Conservation (phyloP, 1,284 basidiomycete genomes). For the Leccinum solheimii region DNA sequence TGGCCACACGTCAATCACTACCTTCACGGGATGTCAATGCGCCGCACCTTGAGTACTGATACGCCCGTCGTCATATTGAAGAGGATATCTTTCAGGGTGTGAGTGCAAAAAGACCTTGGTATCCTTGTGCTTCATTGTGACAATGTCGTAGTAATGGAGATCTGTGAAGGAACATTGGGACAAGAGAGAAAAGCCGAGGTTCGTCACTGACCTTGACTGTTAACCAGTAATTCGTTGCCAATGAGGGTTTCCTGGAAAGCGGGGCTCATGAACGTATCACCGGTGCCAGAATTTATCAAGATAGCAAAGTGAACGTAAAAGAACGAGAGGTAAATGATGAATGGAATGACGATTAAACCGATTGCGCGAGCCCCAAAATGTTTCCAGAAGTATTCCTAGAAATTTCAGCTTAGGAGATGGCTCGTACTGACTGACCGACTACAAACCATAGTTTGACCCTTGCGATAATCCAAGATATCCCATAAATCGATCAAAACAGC, state of each 20-base stretch:
- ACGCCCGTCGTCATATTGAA: conserved; percentile 95
- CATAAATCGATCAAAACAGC: conserved; percentile 95
- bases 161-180: conserved; percentile 50
- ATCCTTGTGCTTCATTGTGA: conserved; percentile 89
- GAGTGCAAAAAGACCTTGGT: conserved; percentile 95
- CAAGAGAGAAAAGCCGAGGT: not conserved
- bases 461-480: conserved; percentile 89
- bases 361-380: conserved; percentile 88
- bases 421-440: not conserved
- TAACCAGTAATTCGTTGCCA: conserved; percentile 90
- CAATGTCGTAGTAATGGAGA: conserved; percentile 88
- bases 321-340: conserved; percentile 91
- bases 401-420: conserved; percentile 5
- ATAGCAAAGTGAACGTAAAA: conserved; percentile 97
- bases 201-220: conserved; percentile 73
- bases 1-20: conserved; percentile 30
- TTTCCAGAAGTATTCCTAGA: conserved; percentile 83
- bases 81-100: conserved; percentile 86
- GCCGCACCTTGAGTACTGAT: conserved; percentile 85
- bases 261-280: conserved; percentile 97
- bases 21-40: not conserved
- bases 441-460: conserved; percentile 81
- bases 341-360: conserved; percentile 87
- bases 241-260: conserved; percentile 95
- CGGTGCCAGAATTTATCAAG: conserved; percentile 88